phyloP scores from a whole-genome alignment of 176 grass and related monocot species.

The Carex myosuroides region DNA sequence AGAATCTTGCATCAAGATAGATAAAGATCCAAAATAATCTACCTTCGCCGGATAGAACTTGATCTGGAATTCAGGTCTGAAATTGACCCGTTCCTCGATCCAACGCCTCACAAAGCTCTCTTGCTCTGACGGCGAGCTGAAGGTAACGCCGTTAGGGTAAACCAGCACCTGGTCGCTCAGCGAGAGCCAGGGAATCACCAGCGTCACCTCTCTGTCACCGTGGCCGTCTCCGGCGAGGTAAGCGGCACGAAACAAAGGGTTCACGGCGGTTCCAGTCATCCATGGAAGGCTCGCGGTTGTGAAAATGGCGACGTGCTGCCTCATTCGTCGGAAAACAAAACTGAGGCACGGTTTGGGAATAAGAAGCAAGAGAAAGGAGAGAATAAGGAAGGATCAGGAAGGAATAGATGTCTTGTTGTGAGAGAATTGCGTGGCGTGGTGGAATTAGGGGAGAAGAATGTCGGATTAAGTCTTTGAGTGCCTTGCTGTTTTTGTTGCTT shows the following conservation, averaged over 20 bases:
- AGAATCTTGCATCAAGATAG: neutral
- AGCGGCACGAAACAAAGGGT: constrained; percentile 61
- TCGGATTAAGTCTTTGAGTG: neutral
- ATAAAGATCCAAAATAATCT: neutral
- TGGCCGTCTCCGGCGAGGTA: constrained; percentile 56
- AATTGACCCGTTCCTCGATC: constrained; percentile 69
- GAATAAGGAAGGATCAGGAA: neutral
- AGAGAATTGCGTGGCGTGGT: neutral
- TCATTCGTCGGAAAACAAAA: neutral
- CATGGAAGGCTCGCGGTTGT: constrained; percentile 92
- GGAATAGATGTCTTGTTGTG: neutral
- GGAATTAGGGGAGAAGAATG: neutral
- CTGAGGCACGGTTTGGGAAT: neutral
- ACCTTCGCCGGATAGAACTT: constrained; percentile 94
- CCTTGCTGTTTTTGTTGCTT: neutral
- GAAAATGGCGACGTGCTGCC: constrained; percentile 74
- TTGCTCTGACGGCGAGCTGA: constrained; percentile 58
- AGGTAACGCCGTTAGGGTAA: constrained; percentile 65
- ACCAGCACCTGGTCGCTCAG: constrained; percentile 59
- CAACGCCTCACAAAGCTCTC: constrained; percentile 58
- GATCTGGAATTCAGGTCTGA: constrained; percentile 50
- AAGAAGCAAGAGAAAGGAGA: neutral
- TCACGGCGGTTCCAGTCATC: constrained; percentile 90
- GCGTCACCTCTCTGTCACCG: constrained; percentile 52
- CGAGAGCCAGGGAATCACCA: constrained; percentile 92